A percentile compares a stretch with the other conserved stretches of the same genome.
phyloP scores from a whole-genome alignment of 306 rosid genomes.

The Rosa multiflora region DNA sequence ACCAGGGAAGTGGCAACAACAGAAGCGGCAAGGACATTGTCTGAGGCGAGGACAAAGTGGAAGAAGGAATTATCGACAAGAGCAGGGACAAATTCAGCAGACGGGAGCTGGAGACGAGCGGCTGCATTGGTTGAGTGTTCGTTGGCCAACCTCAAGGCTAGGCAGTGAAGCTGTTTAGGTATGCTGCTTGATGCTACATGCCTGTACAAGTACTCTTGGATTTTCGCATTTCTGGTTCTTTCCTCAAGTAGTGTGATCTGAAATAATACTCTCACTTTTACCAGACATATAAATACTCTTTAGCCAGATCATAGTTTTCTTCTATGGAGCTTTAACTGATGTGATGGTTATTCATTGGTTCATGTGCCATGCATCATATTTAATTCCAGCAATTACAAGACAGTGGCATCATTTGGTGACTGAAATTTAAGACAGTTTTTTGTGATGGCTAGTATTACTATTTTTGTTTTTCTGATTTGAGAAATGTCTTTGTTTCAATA shows the following conservation, averaged over 20 bases:
- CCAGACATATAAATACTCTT: background rate
- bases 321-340: background rate
- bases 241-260: constrained; percentile 79
- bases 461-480: background rate
- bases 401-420: background rate
- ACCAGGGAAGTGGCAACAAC: constrained; percentile 89
- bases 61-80: constrained; percentile 81
- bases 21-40: constrained; percentile 87
- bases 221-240: constrained; percentile 90
- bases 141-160: constrained; percentile 73
- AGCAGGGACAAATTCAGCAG: constrained; percentile 86
- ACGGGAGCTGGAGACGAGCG: constrained; percentile 95
- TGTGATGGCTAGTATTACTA: background rate
- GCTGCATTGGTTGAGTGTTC: constrained; percentile 93
- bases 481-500: background rate
- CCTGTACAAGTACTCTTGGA: constrained; percentile 90
- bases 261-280: background rate
- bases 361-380: background rate
- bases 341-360: background rate
- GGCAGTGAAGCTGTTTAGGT: constrained; percentile 98
- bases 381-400: background rate
- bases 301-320: background rate
- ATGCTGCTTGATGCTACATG: constrained; percentile 99
- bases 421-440: background rate
- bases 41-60: constrained; percentile 94